These are phyloP conservation scores for Isabelozyma gotoi DNA, from an alignment of 805 yeast species.

Conservation along the genomic window DNA sequence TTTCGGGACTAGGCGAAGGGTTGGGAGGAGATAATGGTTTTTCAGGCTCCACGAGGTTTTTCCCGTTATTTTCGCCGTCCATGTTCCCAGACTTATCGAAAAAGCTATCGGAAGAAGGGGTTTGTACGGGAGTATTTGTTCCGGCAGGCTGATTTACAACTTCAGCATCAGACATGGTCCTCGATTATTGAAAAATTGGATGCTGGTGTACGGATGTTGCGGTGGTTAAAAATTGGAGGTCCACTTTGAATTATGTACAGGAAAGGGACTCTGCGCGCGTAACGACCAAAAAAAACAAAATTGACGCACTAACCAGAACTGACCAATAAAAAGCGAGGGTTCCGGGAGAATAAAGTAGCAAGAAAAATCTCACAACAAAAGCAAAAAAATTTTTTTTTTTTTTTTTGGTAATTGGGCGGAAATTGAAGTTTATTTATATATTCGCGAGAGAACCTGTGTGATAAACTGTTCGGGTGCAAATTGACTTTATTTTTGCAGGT, in stretches of 20 bases:
- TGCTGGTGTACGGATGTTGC: neutral
- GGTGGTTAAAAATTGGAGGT: neutral
- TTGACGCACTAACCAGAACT: neutral
- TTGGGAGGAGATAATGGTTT: constrained; percentile 46
- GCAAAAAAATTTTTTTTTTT: neutral
- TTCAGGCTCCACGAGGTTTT: constrained; percentile 18
- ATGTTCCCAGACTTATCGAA: constrained; percentile 21
- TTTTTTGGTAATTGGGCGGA: constrained; percentile 2
- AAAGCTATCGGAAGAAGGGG: constrained; percentile 33
- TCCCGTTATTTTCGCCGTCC: neutral
- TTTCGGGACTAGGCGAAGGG: constrained; percentile 44
- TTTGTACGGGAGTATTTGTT: constrained; percentile 40
- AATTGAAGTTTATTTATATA: constrained; percentile 3
- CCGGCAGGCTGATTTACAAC: constrained; percentile 20
- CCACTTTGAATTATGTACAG: neutral
- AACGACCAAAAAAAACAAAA: constrained; percentile 1
- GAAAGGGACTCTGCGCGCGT: neutral
- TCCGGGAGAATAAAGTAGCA: neutral
- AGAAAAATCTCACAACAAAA: neutral
- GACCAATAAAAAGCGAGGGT: neutral
- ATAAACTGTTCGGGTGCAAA: neutral
- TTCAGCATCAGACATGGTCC: constrained; percentile 25
- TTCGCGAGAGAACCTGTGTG: neutral
- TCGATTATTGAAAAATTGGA: neutral
- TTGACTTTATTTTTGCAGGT: neutral